These are phyloP conservation scores for Ophiosphaerella herpotricha DNA, from an alignment of 2,329 filamentous ascomycete genomes.

Conservation along the genomic window DNA sequence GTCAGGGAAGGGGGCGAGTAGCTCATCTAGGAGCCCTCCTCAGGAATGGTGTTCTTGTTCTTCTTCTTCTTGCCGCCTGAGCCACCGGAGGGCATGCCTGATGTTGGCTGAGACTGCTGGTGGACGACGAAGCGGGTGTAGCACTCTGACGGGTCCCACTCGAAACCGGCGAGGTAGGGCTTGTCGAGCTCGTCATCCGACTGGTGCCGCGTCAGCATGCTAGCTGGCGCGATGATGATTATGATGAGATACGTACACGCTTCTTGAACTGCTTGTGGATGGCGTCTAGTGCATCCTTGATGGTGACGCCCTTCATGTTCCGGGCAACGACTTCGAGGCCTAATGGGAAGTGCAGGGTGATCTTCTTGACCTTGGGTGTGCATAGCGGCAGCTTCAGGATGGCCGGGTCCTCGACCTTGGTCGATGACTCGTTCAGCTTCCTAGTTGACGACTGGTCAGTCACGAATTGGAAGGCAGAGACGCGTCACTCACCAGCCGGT, in stretches of 20 bases:
- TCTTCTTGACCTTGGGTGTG: conserved; percentile 85
- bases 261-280: conserved; percentile 98
- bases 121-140: conserved; percentile 88
- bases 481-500: conserved; percentile 74
- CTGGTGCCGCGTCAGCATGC: conserved; percentile 44
- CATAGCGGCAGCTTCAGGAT: conserved; percentile 81
- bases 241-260: conserved; percentile 65
- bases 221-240: neutral
- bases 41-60: conserved; percentile 40
- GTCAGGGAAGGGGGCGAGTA: conserved; percentile 44
- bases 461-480: neutral
- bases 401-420: conserved; percentile 78
- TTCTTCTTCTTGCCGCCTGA: conserved; percentile 45
- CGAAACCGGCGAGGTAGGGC: conserved; percentile 89
- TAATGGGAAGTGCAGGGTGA: conserved; percentile 88
- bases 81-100: conserved; percentile 50
- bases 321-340: conserved; percentile 86
- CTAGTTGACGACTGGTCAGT: conserved; percentile 53
- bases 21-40: conserved; percentile 40
- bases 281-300: conserved; percentile 94
- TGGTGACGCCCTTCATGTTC: conserved; percentile 92
- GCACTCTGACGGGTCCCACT: conserved; percentile 93
- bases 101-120: conserved; percentile 67
- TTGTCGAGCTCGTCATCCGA: conserved; percentile 87
- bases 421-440: conserved; percentile 90